phyloP scores from a whole-genome alignment of 805 yeast genomes.

The Wickerhamomyces chaumierensis region DNA sequence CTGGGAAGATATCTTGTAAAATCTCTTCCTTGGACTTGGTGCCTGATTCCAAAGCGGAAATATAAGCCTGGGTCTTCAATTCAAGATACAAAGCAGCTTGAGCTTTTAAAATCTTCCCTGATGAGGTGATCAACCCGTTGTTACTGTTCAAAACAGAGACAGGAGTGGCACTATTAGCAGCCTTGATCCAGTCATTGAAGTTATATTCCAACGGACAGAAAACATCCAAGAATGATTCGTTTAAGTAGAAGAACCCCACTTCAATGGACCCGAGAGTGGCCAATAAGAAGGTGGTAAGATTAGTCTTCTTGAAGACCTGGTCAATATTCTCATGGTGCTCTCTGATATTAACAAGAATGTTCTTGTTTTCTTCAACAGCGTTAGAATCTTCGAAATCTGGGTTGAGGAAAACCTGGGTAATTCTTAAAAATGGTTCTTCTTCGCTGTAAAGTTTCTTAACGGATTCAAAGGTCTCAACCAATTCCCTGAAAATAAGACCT shows the following conservation, averaged over 20 bases:
- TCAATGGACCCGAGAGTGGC: conserved; percentile 79
- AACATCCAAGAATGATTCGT: conserved; percentile 75
- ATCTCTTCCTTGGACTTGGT: conserved; percentile 53
- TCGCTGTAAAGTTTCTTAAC: conserved; percentile 57
- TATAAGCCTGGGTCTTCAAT: conserved; percentile 89
- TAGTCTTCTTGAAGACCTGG: conserved; percentile 64
- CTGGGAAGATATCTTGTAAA: conserved; percentile 67
- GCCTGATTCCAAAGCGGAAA: conserved; percentile 66
- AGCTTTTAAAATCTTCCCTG: conserved; percentile 57
- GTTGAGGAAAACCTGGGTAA: conserved; percentile 45
- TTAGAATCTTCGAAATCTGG: conserved; percentile 31
- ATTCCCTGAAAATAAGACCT: conserved; percentile 48
- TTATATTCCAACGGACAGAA: conserved; percentile 61
- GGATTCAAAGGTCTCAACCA: conserved; percentile 70
- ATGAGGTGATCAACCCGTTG: conserved; percentile 10
- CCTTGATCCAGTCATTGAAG: conserved; percentile 8
- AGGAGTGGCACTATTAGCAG: background rate
- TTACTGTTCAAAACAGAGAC: background rate
- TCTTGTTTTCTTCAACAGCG: background rate
- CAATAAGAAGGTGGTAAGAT: conserved; percentile 78
- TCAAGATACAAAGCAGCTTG: conserved; percentile 77
- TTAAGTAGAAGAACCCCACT: conserved; percentile 77
- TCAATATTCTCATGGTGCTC: conserved; percentile 14
- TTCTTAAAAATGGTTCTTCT: conserved; percentile 62
- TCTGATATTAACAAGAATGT: conserved; percentile 7